Percentiles rank a stretch among this genome's conserved stretches.
phyloP scores from a whole-genome alignment of 306 rosid species.

The Medicago ruthenica region DNA sequence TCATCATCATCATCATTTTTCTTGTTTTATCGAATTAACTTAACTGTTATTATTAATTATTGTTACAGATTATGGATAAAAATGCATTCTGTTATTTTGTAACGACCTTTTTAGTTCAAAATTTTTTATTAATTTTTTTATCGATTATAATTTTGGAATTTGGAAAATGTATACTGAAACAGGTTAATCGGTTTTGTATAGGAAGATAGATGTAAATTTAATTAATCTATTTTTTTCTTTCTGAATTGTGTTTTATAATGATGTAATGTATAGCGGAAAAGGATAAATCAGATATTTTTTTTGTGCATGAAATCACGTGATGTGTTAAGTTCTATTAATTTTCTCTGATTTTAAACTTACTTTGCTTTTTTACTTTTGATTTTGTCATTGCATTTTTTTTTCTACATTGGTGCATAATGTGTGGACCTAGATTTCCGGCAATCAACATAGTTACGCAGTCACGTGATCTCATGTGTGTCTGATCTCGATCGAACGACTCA shows the following conservation, averaged over 20 bases:
- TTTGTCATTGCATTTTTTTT: not conserved
- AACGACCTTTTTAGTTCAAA: not conserved
- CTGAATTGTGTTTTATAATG: not conserved
- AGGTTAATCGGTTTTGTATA: not conserved
- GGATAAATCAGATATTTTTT: no score
- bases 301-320: not conserved
- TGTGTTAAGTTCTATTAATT: not conserved
- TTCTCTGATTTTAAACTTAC: not conserved
- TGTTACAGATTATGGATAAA: not conserved
- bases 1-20: not conserved
- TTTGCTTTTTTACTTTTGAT: not conserved
- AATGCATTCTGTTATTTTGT: not conserved
- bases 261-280: not conserved
- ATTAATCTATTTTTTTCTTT: not conserved
- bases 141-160: not conserved
- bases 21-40: not conserved
- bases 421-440: not conserved
- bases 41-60: not conserved
- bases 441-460: not conserved
- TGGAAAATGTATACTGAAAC: not conserved
- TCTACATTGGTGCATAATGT: not conserved
- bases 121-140: not conserved
- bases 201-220: not conserved
- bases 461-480: not conserved
- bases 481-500: not conserved